Percentiles rank a stretch among this genome's conserved stretches.
phyloP scores from a whole-genome alignment of 352 stramenopile genomes.

The Plasmopara halstedii region DNA sequence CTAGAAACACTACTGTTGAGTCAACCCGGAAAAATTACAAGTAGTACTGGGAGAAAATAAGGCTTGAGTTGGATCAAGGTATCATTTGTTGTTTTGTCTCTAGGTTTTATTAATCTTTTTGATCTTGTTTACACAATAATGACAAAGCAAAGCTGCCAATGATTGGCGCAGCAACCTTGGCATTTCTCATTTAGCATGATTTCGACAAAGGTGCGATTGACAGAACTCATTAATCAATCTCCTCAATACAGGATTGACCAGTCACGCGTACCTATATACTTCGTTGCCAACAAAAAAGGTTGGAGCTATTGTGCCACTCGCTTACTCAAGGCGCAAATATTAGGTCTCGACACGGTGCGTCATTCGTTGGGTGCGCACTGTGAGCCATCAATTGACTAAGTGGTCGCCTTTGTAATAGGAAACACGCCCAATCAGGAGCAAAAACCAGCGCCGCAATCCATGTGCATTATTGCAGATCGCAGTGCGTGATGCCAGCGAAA shows the following conservation, averaged over 20 bases:
- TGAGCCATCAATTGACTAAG: neutral
- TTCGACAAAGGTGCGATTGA: slow-evolving; percentile 23
- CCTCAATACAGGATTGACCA: slow-evolving; percentile 45
- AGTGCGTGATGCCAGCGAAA: slow-evolving; percentile 33
- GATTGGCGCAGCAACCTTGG: no score
- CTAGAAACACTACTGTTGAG: no score
- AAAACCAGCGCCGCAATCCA: slow-evolving; percentile 27
- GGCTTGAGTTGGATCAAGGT: no score
- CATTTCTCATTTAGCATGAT: slow-evolving; percentile 6
- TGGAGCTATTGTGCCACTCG: slow-evolving; percentile 44
- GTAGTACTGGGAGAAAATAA: no score
- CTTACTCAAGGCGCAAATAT: slow-evolving; percentile 36
- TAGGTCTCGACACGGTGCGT: slow-evolving; percentile 70
- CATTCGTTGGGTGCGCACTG: slow-evolving; percentile 3
- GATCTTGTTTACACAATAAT: no score
- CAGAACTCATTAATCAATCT: slow-evolving; percentile 43
- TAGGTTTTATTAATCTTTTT: no score
- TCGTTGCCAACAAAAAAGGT: slow-evolving; percentile 36
- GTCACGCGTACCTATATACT: slow-evolving; percentile 30
- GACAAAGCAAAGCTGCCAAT: no score
- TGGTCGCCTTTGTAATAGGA: slow-evolving; percentile 31
- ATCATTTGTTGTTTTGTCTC: no score
- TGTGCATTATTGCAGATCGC: slow-evolving; percentile 61
- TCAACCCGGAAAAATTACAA: no score
- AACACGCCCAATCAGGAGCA: slow-evolving; percentile 50